phyloP scores from a whole-genome alignment of 2,329 filamentous ascomycete species.

The Botryosphaeria agaves region DNA sequence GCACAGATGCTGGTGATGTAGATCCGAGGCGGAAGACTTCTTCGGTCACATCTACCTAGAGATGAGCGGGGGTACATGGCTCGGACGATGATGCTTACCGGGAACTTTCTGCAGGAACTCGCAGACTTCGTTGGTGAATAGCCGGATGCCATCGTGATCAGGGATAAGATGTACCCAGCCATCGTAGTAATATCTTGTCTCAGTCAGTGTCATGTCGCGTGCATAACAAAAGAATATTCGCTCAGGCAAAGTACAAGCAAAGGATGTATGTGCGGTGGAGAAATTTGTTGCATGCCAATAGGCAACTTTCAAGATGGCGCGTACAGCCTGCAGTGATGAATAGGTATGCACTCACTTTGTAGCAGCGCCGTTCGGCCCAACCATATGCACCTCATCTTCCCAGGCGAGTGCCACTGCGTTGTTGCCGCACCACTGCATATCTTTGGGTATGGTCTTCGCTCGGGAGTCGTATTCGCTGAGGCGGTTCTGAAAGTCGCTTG shows the following conservation, averaged over 20 bases:
- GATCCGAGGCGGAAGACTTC: slow-evolving; percentile 82
- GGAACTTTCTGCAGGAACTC: slow-evolving; percentile 95
- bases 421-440: slow-evolving; percentile 91
- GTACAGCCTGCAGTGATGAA: no score
- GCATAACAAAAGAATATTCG: no score
- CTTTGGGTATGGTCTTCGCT: slow-evolving; percentile 68
- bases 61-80: background rate
- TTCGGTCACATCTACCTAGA: slow-evolving; percentile 48
- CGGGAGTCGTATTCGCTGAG: slow-evolving; percentile 83
- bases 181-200: slow-evolving; percentile 79
- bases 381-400: slow-evolving; percentile 93
- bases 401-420: slow-evolving; percentile 87
- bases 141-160: slow-evolving; percentile 73
- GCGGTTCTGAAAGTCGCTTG: slow-evolving; percentile 84
- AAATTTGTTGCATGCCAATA: no score
- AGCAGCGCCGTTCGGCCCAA: slow-evolving; percentile 66
- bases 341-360: slow-evolving; percentile 30
- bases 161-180: slow-evolving; percentile 77
- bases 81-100: slow-evolving; percentile 16
- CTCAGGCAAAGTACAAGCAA: no score
- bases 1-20: slow-evolving; percentile 75
- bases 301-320: no score
- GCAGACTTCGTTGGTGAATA: slow-evolving; percentile 87
- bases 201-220: no score
- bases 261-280: no score